Base-by-base conservation (phyloP, 306 rosid species). In the Hippophae gyantsensis region DNA sequence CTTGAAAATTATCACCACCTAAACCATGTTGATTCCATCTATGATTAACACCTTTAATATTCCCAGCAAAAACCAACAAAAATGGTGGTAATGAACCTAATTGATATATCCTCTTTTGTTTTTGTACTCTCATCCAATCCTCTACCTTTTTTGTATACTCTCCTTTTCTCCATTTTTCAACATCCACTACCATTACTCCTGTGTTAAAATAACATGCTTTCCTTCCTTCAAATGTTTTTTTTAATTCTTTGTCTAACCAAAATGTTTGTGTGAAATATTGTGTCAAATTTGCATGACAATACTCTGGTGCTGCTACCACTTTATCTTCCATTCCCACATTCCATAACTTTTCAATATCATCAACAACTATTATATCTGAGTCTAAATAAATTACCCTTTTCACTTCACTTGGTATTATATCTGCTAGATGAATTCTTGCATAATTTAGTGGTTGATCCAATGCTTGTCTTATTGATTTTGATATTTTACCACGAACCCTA, bases 21-120 rank as follows among this genome's bases (percentile, higher is more conserved):
- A 86, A 72, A 9, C 95, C 95, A 52, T 86, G 95, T 18, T 81
- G 89, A 63, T 86, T 86, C 94, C 94, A 85, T 42, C 89, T 61
- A 46, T 85, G 86, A 65, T 82, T 82, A 12, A 82, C 89, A 1
- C 75, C 76, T 61, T 70, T 83, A 3, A 86, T 86, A 32, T 83
- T 83, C 27, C 87, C 90, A 0, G 95, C 90, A 55, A 86, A 63
- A 58, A 78, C 87, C 64, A 86, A 52, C 79, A 86, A 43, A 67
- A 86, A 83, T 0, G 90, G 87, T 2, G 90, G 95, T 48, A 86
- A 66, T 1, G 90, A 86, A 10, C 87, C 90, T 66, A 86, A 62
- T 10, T 81, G 76, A 41, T 81, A 81, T 10, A 83, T 80, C 79
- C 87, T 83, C 80, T 72, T 70, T 55, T 56, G 41, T 65, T 71